Base-by-base conservation (phyloP, 192 early-diverging fungal species). In the Mycoemilia scoparia region DNA sequence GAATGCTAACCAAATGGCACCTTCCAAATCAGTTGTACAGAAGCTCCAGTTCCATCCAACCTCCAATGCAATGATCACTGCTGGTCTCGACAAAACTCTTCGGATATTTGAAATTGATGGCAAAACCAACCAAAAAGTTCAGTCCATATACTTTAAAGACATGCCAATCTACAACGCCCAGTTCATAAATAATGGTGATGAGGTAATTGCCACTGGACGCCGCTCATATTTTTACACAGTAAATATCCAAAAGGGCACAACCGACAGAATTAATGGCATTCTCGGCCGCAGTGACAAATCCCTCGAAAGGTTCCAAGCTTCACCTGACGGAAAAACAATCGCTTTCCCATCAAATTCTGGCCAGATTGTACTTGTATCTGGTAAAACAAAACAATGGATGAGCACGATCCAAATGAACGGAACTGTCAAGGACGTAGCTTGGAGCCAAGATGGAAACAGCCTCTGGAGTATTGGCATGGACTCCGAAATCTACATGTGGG, bases 341-440 rank as follows among this genome's bases (percentile, higher is more conserved):
- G 84, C 76, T 1, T 82, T 95, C 45, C 42, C 73, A 46, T 79
- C 86, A 5, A 60, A 64, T 4, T 66, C 77, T 50, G 92, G 92
- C 18, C 72, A 77, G 48, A 79, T 97, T 24, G 70, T 81, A 14
- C 34, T 97, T 29, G 68, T 93, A 2, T 68, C 74, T 0, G 64
- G 60, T 11, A 49, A 56, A 7, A 89, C 88, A 11, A 88, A 84
- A 49, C 84, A 87, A 48, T 89, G 82, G 81, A 69, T 89, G 21
- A 74, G 60, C 31, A 82, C 77, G 40, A 41, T 97, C 41, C 80
- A 84, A 44, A 87, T 97, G 82, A 95, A 92, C 51, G 77, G 73
- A n/a, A 60, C 60, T 3, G 76, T 77, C 3, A 52, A 57, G 5
- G 63, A 73, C 11, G 54, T 86, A 3, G 70, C 74, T 15, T 95